Base-by-base conservation (phyloP, 1,284 basidiomycete species). In the Meira miltonrushii region DNA sequence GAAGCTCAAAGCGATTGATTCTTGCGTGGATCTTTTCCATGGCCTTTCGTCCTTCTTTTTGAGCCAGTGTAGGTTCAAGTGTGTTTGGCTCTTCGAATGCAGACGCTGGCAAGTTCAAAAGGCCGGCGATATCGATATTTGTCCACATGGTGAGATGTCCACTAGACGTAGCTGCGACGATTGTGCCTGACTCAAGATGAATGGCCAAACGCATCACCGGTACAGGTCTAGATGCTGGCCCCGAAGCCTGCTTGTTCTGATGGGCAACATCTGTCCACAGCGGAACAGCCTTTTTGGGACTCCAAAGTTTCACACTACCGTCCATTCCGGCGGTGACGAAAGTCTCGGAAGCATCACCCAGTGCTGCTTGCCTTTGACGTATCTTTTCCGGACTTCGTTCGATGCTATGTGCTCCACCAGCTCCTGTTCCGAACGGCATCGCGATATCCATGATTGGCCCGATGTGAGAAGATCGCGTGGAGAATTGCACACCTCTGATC, bases 301-400 rank as follows among this genome's bases (percentile, higher is more conserved):
- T 62, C 75, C 75, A 77, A 40, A 77, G 54, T 25, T 66, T 57
- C 1, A 77, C 74, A 3, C 68, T 71, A 19, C 74, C 75, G 58
- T 77, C 75, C 38, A 61, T 66, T 21, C 69, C 71, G 19, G 66
- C 75, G 0, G 69, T 74, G 13, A 70, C 72, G 51, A 77, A 76
- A 3, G 69, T 68, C 4, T 60, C 60, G 1, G 67, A 65, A 12
- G 66, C 66, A 17, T 75, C 72, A 40, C 72, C 72, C 7, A 74
- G 54, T 37, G 44, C 46, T 19, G 67, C 66, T 6, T 69, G 65
- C 38, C 67, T 67, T 59, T 73, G 71, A 47, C 68, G 61, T 10
- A 69, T 59, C 9, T 62, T 62, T 40, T 72, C 70, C 1, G 69
- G 68, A 41, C 59, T 67, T n/a, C 69, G 61, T 39, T 61, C 66